Evolutionary conservation across 495 filamentous ascomycete species (phyloP).

Genomic region (Lepraria neglecta): DNA sequence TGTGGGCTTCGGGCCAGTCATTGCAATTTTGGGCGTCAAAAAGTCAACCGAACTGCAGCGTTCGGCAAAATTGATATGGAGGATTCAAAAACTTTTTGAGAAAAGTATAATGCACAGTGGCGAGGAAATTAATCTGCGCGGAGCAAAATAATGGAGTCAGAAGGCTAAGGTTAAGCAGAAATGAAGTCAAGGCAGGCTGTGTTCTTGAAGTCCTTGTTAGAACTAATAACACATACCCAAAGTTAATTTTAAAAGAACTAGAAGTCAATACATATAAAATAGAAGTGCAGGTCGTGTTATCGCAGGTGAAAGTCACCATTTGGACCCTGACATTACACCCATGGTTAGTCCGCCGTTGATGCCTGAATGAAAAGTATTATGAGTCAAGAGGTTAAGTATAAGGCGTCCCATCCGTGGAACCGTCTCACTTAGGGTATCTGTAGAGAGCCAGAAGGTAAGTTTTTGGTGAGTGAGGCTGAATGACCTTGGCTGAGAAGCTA

Average conservation of each 20-base stretch:
- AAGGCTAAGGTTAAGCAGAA: not conserved
- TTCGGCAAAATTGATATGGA: not conserved
- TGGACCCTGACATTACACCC: not conserved
- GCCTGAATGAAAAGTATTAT: not conserved
- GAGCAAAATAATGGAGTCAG: not conserved
- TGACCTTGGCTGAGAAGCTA: not conserved
- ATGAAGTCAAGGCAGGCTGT: not conserved
- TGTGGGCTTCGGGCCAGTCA: not conserved
- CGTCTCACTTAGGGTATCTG: not conserved
- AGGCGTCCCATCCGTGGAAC: not conserved
- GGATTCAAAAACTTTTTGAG: too few relatives aligned
- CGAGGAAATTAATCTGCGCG: too few relatives aligned
- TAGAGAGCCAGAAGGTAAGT: too few relatives aligned
- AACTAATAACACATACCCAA: too few relatives aligned
- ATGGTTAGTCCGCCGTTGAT: conserved; percentile 3
- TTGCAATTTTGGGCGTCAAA: not conserved
- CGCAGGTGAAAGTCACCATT: too few relatives aligned
- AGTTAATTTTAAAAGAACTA: too few relatives aligned
- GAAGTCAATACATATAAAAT: too few relatives aligned
- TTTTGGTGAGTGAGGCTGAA: not conserved
- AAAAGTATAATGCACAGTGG: too few relatives aligned
- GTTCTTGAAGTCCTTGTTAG: too few relatives aligned
- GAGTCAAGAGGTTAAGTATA: not conserved
- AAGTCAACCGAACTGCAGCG: not conserved
- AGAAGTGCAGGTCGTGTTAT: too few relatives aligned